Evolutionary conservation across 331 rosid species (phyloP).

Genomic region (Malus hybrid): DNA sequence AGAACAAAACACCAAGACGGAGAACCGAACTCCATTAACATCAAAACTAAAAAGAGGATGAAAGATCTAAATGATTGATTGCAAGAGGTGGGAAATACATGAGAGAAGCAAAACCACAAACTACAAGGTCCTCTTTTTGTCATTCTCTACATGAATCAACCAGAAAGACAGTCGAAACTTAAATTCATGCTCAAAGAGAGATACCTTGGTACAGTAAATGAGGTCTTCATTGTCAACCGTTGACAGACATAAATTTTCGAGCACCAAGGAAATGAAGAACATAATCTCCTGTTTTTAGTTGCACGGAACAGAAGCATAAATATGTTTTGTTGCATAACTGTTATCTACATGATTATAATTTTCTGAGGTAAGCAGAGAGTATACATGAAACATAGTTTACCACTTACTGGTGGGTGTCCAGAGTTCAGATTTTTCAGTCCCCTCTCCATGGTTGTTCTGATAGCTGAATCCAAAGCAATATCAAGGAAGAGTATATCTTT

Average conservation of each 20-base stretch:
- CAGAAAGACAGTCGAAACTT: not conserved
- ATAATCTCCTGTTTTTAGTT: slow-evolving; percentile 20
- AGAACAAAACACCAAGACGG: not conserved
- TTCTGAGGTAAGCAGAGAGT: not conserved
- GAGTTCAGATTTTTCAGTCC: slow-evolving; percentile 15
- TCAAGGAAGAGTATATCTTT: slow-evolving; percentile 34
- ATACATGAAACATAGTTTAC: not conserved
- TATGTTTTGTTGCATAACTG: not conserved
- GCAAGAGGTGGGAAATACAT: not conserved
- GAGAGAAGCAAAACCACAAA: slow-evolving; percentile 1
- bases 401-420: slow-evolving; percentile 10
- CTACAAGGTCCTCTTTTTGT: not conserved
- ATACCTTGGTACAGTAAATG: slow-evolving; percentile 34
- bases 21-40: slow-evolving; percentile 7
- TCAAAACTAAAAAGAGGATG: not conserved
- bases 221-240: slow-evolving; percentile 24
- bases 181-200: not conserved
- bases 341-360: not conserved
- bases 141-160: not conserved
- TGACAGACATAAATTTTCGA: slow-evolving; percentile 24
- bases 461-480: slow-evolving; percentile 26
- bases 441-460: slow-evolving; percentile 28
- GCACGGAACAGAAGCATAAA: not conserved
- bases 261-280: slow-evolving; percentile 32
- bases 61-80: not conserved